Base-by-base conservation (phyloP, 768 basidiomycete species). In the Russula foetens region DNA sequence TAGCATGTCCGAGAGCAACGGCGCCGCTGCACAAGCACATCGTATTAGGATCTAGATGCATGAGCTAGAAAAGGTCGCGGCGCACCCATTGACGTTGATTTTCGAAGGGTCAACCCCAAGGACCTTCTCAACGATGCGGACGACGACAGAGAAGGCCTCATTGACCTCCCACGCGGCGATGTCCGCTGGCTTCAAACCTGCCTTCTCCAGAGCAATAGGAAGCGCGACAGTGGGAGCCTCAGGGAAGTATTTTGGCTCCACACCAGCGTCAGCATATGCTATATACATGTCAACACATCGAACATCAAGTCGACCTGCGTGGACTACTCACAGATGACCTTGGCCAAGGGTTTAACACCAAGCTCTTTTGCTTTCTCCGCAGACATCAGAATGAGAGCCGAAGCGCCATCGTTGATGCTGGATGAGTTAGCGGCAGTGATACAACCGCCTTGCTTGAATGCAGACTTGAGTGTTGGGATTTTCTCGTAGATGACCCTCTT, bases 371-470 rank as follows among this genome's bases (percentile, higher is more conserved):
- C 93, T 75, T 92, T 96, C 62, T 88, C 88, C 47, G 91, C 88
- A 15, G 93, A 94, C 83, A 93, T 96, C 67, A 99, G 80, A 60
- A 99, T 89, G 66, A 98, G 76, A 3, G 97, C 97, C 17, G 91
- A 93, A 24, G 96, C 97, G 70, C 97, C 97, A 71, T 99, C 97
- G 72, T 93, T 97, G 68, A 99, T 73, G 63, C 83, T 89, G 19
- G 92, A 95, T 6, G 97, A 92, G 77, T 99, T 99, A 65, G 97
- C 97, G 59, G 97, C 88, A 21, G 97, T 99, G 76, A 99, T 92
- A 55, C 80, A 83, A 52, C 94, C 94, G 59, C 85, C 90, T 74
- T 81, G 80, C 75, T 88, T 86, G 84, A 99, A 99, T 35, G 88
- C 88, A 53, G 95, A 92, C 65, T 83, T 84, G 63, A 99, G 81